Conservation (phyloP, 2,329 filamentous ascomycete genomes). For the Aspergillus novoparasiticus region DNA sequence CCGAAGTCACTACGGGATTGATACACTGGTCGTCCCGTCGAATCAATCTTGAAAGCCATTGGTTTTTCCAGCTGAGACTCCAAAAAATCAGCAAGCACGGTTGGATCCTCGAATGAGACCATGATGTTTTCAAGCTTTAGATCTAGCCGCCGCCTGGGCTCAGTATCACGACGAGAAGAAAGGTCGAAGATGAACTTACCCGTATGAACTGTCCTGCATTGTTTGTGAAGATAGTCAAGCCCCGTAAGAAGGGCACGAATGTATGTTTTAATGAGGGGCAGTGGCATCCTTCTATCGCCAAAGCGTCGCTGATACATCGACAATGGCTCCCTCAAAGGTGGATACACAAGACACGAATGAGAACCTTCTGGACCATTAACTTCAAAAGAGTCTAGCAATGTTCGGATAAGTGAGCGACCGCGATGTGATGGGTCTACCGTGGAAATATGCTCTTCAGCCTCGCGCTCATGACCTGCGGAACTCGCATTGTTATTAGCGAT, state of each 20-base stretch:
- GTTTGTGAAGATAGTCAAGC: conserved; percentile 48
- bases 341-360: conserved; percentile 43
- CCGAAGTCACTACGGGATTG: conserved; percentile 36
- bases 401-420: conserved; percentile 37
- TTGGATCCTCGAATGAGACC: conserved; percentile 35
- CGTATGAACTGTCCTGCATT: conserved; percentile 46
- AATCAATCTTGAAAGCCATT: conserved; percentile 38
- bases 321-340: conserved; percentile 43
- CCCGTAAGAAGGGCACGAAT: conserved; percentile 42
- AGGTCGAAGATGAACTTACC: conserved; percentile 30
- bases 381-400: conserved; percentile 38
- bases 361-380: conserved; percentile 32
- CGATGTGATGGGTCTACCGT: conserved; percentile 35
- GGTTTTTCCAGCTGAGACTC: conserved; percentile 33
- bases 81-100: conserved; percentile 36
- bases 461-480: conserved; percentile 30
- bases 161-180: conserved; percentile 18
- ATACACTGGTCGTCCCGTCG: conserved; percentile 37
- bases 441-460: conserved; percentile 38
- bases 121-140: conserved; percentile 51
- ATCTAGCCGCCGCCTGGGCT: conserved; percentile 31
- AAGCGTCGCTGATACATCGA: conserved; percentile 39
- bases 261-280: conserved; percentile 38
- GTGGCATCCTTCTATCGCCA: conserved; percentile 31
- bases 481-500: conserved; percentile 30